Evolutionary conservation across 1,284 basidiomycete species (phyloP).

Genomic region (Sanghuangporus baumii): DNA sequence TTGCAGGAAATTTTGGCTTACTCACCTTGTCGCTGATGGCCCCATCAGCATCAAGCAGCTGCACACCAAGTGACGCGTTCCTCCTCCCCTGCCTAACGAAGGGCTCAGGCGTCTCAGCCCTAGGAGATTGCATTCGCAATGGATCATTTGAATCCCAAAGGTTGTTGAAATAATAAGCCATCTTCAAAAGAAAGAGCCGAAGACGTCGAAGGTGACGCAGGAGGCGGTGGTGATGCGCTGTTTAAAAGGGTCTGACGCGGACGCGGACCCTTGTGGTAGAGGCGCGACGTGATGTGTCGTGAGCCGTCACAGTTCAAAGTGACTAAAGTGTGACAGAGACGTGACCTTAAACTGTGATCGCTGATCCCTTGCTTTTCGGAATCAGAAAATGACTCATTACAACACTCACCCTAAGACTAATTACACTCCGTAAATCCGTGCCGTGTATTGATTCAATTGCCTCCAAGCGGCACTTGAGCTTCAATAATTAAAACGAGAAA

Average conservation of each 20-base stretch:
- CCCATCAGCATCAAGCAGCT: conserved; percentile 61
- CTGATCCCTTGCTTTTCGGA: too few relatives aligned
- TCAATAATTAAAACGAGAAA: conserved; percentile 23
- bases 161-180: conserved; percentile 6
- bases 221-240: not conserved
- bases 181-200: not conserved
- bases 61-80: conserved; percentile 36
- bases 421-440: not conserved
- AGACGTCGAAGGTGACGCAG: not conserved
- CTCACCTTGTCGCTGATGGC: conserved; percentile 56
- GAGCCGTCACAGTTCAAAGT: not conserved
- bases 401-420: not conserved
- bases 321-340: not conserved
- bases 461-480: not conserved
- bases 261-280: too few relatives aligned
- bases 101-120: conserved; percentile 57
- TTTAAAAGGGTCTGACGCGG: not conserved
- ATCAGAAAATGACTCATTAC: conserved; percentile 7
- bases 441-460: not conserved
- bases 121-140: conserved; percentile 38
- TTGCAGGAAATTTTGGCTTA: not conserved
- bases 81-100: conserved; percentile 53
- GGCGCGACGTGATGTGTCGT: not conserved
- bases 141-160: conserved; percentile 13
- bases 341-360: too few relatives aligned